phyloP scores from a whole-genome alignment of 208 protist species.

The Leishmania aethiopica region DNA sequence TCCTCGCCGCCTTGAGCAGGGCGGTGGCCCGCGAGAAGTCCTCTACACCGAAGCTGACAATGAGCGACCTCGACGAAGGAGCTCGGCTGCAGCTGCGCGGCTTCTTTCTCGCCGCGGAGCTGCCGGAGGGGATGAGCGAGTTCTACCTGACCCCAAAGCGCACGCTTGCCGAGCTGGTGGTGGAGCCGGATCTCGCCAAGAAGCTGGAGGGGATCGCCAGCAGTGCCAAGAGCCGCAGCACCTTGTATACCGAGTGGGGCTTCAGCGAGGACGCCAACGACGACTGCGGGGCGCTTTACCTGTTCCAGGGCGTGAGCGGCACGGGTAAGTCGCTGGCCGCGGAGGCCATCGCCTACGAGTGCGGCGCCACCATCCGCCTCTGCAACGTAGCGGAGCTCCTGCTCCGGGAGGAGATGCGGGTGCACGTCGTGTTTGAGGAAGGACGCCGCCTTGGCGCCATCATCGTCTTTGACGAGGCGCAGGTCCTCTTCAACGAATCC shows the following conservation, averaged over 20 bases:
- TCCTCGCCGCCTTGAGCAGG: slow-evolving; percentile 77
- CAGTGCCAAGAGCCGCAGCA: slow-evolving; percentile 79
- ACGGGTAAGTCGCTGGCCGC: slow-evolving; percentile 89
- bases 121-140: slow-evolving; percentile 43
- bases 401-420: slow-evolving; percentile 48
- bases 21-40: slow-evolving; percentile 84
- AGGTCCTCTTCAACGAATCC: slow-evolving; percentile 83
- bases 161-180: slow-evolving; percentile 70
- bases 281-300: slow-evolving; percentile 36
- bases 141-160: slow-evolving; percentile 81
- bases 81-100: slow-evolving; percentile 85
- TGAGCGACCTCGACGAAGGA: slow-evolving; percentile 80
- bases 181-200: slow-evolving; percentile 47
- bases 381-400: slow-evolving; percentile 83
- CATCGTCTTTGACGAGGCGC: slow-evolving; percentile 89
- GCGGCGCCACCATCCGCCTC: slow-evolving; percentile 82
- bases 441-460: slow-evolving; percentile 82
- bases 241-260: slow-evolving; percentile 89
- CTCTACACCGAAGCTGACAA: slow-evolving; percentile 53
- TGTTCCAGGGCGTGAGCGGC: slow-evolving; percentile 86
- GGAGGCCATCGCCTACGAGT: slow-evolving; percentile 93
- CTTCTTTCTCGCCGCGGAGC: slow-evolving; percentile 83
- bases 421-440: slow-evolving; percentile 81
- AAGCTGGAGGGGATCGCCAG: slow-evolving; percentile 62
- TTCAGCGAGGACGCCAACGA: slow-evolving; percentile 71